Evolutionary conservation across 768 basidiomycete genomes (phyloP).

Genomic region (Mycena olivaceomarginata): DNA sequence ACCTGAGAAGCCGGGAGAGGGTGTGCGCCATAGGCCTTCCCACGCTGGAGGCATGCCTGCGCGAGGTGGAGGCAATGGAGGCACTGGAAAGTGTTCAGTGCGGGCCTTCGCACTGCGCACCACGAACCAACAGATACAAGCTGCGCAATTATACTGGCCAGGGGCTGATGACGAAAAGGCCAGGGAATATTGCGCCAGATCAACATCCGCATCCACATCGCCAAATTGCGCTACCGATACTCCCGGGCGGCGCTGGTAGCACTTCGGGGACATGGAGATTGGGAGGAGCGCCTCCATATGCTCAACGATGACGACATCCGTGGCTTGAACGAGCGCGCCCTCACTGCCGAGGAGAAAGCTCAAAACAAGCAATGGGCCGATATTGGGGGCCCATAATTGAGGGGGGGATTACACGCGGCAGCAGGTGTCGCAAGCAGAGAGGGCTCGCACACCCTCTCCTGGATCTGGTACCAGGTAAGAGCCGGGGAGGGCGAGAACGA

Average conservation of each 20-base stretch:
- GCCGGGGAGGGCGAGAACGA: too few species aligned
- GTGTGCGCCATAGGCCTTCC: neutral
- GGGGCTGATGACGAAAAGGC: slow-evolving; percentile 1
- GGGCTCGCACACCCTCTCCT: too few species aligned
- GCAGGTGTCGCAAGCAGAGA: slow-evolving; percentile 2
- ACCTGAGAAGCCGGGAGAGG: neutral
- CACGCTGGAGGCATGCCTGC: slow-evolving; percentile 9
- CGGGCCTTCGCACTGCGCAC: neutral
- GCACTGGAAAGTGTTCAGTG: slow-evolving; percentile 11
- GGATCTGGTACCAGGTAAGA: too few species aligned
- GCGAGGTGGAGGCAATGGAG: slow-evolving; percentile 4
- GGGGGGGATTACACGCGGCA: neutral
- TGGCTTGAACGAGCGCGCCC: slow-evolving; percentile 9
- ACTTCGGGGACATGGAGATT: neutral
- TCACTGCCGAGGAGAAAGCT: slow-evolving; percentile 1
- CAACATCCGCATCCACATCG: slow-evolving; percentile 8
- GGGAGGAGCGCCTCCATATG: slow-evolving; percentile 9
- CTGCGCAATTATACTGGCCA: neutral
- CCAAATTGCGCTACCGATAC: slow-evolving; percentile 6
- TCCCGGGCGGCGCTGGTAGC: neutral
- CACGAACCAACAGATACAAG: slow-evolving; percentile 15
- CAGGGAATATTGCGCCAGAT: neutral
- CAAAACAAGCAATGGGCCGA: slow-evolving; percentile 3
- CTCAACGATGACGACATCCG: slow-evolving; percentile 6
- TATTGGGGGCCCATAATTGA: neutral